These are phyloP conservation scores for Saksenaea oblongispora DNA, from an alignment of 371 early-diverging fungal genomes.

Conservation along the genomic window DNA sequence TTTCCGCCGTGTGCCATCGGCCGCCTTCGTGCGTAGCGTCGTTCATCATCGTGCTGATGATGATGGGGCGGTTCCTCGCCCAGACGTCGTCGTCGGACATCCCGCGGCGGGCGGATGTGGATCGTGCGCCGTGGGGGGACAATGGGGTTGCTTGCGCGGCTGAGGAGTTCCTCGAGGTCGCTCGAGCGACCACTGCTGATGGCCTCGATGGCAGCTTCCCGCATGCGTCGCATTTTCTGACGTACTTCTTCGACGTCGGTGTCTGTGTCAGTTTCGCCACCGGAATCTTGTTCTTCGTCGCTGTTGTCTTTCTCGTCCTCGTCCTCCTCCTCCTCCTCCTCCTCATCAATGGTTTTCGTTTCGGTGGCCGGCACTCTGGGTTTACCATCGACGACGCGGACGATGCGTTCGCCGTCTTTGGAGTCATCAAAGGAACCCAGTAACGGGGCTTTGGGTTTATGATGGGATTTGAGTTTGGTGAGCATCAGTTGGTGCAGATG, in stretches of 20 bases:
- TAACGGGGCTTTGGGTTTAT: conserved; percentile 10
- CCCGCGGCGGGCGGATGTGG: neutral
- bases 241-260: conserved; percentile 38
- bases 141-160: conserved; percentile 34
- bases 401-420: neutral
- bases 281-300: neutral
- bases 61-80: neutral
- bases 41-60: neutral
- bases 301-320: neutral
- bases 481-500: conserved; percentile 22
- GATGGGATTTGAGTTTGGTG: conserved; percentile 1
- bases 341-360: neutral
- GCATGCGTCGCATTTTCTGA: conserved; percentile 31
- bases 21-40: neutral
- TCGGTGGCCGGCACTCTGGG: neutral
- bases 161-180: conserved; percentile 39
- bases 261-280: conserved; percentile 33
- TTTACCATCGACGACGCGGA: neutral
- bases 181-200: conserved; percentile 31
- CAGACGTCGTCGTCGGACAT: neutral
- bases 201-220: conserved; percentile 40
- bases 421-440: conserved; percentile 8
- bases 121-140: conserved; percentile 1
- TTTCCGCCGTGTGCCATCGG: neutral
- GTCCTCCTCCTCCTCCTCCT: neutral